A percentile compares a stretch with the other conserved stretches of the same genome.
phyloP scores from a whole-genome alignment of 306 rosid genomes.

The Psophocarpus tetragonolobus region DNA sequence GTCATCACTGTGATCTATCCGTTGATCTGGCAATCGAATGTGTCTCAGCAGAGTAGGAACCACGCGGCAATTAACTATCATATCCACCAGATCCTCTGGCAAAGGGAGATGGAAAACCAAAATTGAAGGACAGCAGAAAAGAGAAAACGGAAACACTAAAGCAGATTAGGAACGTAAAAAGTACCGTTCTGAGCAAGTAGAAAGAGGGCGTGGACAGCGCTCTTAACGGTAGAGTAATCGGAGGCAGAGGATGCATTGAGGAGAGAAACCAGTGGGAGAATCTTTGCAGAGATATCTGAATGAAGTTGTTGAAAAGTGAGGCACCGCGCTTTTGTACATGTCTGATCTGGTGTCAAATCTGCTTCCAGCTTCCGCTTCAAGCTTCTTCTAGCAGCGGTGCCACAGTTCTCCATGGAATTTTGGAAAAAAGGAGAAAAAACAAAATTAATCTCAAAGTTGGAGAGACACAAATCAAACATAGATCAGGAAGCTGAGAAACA shows the following conservation, averaged over 20 bases:
- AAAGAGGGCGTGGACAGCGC: not conserved
- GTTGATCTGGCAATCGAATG: slow-evolving; percentile 9
- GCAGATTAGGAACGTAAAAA: not conserved
- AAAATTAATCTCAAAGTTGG: not conserved
- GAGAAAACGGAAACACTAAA: not conserved
- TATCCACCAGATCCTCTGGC: slow-evolving; percentile 50
- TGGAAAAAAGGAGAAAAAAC: not conserved
- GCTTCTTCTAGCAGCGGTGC: not conserved
- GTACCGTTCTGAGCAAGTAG: slow-evolving; percentile 15
- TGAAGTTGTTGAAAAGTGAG: not conserved
- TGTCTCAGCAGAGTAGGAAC: slow-evolving; percentile 51
- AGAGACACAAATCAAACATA: not conserved
- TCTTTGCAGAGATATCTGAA: not conserved
- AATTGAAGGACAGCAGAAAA: not conserved
- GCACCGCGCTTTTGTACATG: not conserved
- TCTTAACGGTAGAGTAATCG: fast-evolving
- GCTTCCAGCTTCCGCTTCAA: not conserved
- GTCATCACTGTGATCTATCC: not conserved
- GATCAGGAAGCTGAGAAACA: too few relatives aligned
- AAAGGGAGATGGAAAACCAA: not conserved
- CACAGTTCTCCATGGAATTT: not conserved
- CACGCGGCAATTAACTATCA: slow-evolving; percentile 38
- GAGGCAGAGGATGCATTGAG: not conserved
- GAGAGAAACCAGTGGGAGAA: not conserved
- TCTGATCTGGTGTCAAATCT: not conserved